Percentiles rank a stretch among this genome's conserved stretches.
Conservation (phyloP, 2,329 filamentous ascomycete genomes). For the Aureobasidium pullulans region DNA sequence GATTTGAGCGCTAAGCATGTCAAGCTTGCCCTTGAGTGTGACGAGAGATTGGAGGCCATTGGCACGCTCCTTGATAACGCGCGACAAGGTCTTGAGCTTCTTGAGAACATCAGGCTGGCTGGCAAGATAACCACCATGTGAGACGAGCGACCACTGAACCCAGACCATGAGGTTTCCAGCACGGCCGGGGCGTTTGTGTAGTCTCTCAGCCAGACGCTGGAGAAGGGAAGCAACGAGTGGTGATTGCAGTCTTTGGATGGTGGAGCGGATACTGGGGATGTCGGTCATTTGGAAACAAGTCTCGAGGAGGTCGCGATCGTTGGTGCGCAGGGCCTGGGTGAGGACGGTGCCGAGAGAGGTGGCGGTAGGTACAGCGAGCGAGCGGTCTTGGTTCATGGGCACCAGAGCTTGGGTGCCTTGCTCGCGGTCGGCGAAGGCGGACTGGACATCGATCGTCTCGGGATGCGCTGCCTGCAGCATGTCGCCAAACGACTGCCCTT, state of each 20-base stretch:
- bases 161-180: conserved; percentile 87
- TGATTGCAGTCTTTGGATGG: conserved; percentile 84
- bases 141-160: conserved; percentile 91
- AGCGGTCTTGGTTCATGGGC: conserved; percentile 36
- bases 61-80: conserved; percentile 80
- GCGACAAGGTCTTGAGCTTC: conserved; percentile 70
- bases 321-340: conserved; percentile 83
- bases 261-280: conserved; percentile 69
- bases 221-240: conserved; percentile 72
- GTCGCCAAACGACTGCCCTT: conserved; percentile 77
- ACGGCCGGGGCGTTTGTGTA: conserved; percentile 80
- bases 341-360: conserved; percentile 88
- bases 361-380: conserved; percentile 57
- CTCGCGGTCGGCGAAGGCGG: conserved; percentile 40
- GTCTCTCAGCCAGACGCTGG: conserved; percentile 74
- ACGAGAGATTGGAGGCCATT: conserved; percentile 75
- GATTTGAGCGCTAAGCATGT: conserved; percentile 88
- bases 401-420: conserved; percentile 38
- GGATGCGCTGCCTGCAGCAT: conserved; percentile 63
- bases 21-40: conserved; percentile 86
- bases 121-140: conserved; percentile 85
- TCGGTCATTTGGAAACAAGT: conserved; percentile 81
- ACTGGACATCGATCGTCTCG: conserved; percentile 68
- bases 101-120: conserved; percentile 76
- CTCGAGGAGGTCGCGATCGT: conserved; percentile 83